A percentile compares a stretch with the other conserved stretches of the same genome.
phyloP scores from a whole-genome alignment of 1,284 basidiomycete species.

The Cryptococcus amylolentus region DNA sequence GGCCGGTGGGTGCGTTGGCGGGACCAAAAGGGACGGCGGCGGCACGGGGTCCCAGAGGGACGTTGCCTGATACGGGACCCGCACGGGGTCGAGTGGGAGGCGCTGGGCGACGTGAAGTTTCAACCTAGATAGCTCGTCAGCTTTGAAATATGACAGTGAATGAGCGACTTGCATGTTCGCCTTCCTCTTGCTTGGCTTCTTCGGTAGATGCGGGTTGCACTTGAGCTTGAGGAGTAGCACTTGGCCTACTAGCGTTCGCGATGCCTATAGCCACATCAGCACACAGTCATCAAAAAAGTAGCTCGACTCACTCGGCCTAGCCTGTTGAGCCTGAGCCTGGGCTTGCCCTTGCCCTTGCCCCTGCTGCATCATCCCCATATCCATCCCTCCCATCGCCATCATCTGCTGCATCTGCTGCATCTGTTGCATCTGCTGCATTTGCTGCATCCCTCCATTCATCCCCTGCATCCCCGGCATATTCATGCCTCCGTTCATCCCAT shows the following conservation, averaged over 20 bases:
- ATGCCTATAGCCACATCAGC: background rate
- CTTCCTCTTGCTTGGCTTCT: conserved; percentile 1
- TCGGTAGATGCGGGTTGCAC: background rate
- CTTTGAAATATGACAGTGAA: background rate
- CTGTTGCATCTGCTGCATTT: conserved; percentile 18
- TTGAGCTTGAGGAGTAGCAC: background rate
- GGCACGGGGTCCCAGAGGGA: conserved; percentile 7
- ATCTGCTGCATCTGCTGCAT: conserved; percentile 11
- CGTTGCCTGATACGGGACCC: no score
- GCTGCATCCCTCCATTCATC: background rate
- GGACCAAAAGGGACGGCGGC: conserved; percentile 9
- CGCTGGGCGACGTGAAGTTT: no score
- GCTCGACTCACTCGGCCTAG: no score
- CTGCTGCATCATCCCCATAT: conserved; percentile 8
- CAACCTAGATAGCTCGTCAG: background rate
- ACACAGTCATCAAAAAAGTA: no score
- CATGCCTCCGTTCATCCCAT: conserved; percentile 44
- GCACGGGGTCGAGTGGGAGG: no score
- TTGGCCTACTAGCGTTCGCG: background rate
- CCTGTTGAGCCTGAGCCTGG: conserved; percentile 1
- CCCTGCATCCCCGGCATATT: conserved; percentile 17
- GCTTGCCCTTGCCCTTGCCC: conserved; percentile 17
- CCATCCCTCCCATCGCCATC: conserved; percentile 9
- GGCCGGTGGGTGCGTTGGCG: background rate
- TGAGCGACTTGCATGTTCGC: background rate